These are phyloP conservation scores for Trichoderma harzianum DNA, from an alignment of 2,329 filamentous ascomycete species.

Conservation along the genomic window DNA sequence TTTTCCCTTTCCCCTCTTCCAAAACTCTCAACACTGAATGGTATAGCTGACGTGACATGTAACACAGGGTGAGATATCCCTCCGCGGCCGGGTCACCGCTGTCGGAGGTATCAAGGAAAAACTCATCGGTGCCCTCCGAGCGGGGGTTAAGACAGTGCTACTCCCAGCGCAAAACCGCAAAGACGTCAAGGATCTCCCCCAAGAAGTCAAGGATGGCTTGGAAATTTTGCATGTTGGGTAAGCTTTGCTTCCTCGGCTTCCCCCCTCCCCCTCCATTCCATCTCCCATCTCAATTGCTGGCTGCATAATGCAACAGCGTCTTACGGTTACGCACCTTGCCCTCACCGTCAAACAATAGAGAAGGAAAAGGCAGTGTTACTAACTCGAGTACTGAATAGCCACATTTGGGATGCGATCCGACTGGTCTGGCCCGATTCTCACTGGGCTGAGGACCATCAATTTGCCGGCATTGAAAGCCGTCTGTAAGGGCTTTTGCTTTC, in stretches of 20 bases:
- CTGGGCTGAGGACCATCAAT: conserved; percentile 71
- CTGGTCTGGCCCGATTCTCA: conserved; percentile 87
- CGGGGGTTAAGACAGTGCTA: conserved; percentile 91
- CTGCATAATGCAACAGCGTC: conserved; percentile 2
- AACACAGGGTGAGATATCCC: conserved; percentile 63
- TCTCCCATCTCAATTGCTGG: not conserved
- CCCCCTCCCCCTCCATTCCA: not conserved
- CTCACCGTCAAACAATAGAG: not conserved
- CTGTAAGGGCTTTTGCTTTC: conserved; percentile 49
- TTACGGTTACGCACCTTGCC: not conserved
- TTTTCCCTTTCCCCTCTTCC: not conserved
- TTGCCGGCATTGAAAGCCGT: conserved; percentile 72
- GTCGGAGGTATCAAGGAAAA: conserved; percentile 99
- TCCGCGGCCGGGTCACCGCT: conserved; percentile 85
- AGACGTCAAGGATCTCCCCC: conserved; percentile 84
- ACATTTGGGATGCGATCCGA: conserved; percentile 92
- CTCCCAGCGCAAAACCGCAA: conserved; percentile 86
- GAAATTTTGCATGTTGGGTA: conserved; percentile 88
- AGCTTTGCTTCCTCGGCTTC: conserved; percentile 10
- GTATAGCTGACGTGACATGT: conserved; percentile 26
- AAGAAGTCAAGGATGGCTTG: conserved; percentile 82
- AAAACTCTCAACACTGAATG: conserved; percentile 9
- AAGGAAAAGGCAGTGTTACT: conserved; percentile 26
- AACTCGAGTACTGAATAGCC: conserved; percentile 46
- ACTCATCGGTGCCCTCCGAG: conserved; percentile 86